These are phyloP conservation scores for Salpingoeca rosetta DNA, from an alignment of 78 protist species.

Conservation along the genomic window DNA sequence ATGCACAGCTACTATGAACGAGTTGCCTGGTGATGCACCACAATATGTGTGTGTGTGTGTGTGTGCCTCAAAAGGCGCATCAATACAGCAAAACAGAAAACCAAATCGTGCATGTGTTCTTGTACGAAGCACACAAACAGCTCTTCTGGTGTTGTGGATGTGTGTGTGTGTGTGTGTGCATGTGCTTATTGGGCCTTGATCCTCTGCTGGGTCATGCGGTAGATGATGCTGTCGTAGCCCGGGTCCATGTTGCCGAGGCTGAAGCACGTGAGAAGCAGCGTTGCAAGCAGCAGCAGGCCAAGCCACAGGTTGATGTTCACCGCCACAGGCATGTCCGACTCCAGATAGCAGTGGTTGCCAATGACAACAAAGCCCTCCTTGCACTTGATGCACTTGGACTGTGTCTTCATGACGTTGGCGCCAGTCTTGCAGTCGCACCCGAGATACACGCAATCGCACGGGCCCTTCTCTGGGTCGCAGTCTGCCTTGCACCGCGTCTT, in stretches of 20 bases:
- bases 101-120: no score
- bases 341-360: not conserved
- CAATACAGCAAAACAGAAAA: no score
- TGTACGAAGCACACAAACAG: no score
- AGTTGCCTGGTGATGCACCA: no score
- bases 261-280: not conserved
- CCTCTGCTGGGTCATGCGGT: not conserved
- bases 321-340: not conserved
- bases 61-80: no score
- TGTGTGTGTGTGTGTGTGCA: no score
- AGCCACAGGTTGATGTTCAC: not conserved
- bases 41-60: no score
- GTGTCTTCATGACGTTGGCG: not conserved
- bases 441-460: not conserved
- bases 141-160: no score
- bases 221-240: conserved; percentile 7
- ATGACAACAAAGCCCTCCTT: not conserved
- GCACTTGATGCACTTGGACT: not conserved
- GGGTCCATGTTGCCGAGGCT: conserved; percentile 2
- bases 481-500: no score
- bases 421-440: not conserved
- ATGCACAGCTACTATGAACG: no score
- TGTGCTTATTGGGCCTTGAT: not conserved
- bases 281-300: not conserved
- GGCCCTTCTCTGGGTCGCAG: no score